phyloP scores from a whole-genome alignment of 2,329 filamentous ascomycete species.

The Gnomoniopsis smithogilvyi region DNA sequence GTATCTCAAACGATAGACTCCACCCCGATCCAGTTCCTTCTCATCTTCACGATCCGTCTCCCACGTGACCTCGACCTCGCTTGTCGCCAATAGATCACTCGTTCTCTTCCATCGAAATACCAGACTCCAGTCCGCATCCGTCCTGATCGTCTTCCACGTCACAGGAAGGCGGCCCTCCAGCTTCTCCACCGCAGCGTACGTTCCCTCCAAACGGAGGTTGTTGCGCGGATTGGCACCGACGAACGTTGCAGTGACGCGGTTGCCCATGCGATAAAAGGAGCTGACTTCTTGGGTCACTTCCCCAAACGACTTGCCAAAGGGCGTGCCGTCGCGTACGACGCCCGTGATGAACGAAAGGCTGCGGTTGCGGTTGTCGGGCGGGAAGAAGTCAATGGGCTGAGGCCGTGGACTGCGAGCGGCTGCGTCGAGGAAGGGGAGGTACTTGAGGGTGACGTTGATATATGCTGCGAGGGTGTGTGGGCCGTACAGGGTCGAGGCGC shows the following conservation, averaged over 20 bases:
- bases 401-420: slow-evolving; percentile 36
- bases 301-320: slow-evolving; percentile 67
- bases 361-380: slow-evolving; percentile 73
- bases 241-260: slow-evolving; percentile 65
- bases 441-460: slow-evolving; percentile 72
- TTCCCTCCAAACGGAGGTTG: slow-evolving; percentile 74
- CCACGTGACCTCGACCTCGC: slow-evolving; percentile 78
- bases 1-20: slow-evolving; percentile 77
- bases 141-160: slow-evolving; percentile 63
- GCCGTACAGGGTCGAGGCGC: slow-evolving; percentile 83
- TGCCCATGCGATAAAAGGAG: slow-evolving; percentile 56
- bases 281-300: slow-evolving; percentile 55
- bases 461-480: slow-evolving; percentile 82
- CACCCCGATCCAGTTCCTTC: slow-evolving; percentile 68
- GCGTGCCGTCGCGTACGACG: slow-evolving; percentile 69
- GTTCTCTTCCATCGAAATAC: slow-evolving; percentile 77
- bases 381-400: slow-evolving; percentile 49
- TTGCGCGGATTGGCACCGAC: slow-evolving; percentile 89
- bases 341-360: slow-evolving; percentile 76
- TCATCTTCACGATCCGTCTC: slow-evolving; percentile 62
- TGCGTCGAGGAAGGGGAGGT: slow-evolving; percentile 63
- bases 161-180: slow-evolving; percentile 30
- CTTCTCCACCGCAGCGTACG: slow-evolving; percentile 74
- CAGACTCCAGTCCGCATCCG: slow-evolving; percentile 80
- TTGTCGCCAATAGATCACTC: slow-evolving; percentile 66